Conservation (phyloP, 1,284 basidiomycete genomes). For the Takashimella koratensis region DNA sequence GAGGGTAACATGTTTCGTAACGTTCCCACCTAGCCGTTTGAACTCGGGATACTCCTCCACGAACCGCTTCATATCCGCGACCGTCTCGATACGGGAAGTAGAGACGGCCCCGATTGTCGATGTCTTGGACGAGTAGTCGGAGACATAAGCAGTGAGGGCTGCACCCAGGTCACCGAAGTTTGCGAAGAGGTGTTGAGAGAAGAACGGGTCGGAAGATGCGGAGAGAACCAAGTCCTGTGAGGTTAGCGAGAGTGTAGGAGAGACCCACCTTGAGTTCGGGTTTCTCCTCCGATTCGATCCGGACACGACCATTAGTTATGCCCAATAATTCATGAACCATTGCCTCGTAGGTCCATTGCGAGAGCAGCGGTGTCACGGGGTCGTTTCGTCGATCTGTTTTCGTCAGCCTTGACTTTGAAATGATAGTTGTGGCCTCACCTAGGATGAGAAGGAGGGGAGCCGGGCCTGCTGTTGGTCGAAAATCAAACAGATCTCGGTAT, state of each 20-base stretch:
- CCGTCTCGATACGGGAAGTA: constrained; percentile 84
- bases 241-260: not conserved
- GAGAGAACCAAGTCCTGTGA: constrained; percentile 88
- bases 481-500: constrained; percentile 54
- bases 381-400: constrained; percentile 81
- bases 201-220: constrained; percentile 89
- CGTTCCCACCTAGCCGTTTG: constrained; percentile 91
- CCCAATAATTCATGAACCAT: constrained; percentile 98
- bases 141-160: constrained; percentile 87
- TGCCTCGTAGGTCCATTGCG: constrained; percentile 99
- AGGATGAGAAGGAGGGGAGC: constrained; percentile 56
- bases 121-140: constrained; percentile 85
- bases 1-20: constrained; percentile 95
- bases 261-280: constrained; percentile 74
- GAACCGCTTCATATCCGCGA: constrained; percentile 95
- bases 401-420: not conserved
- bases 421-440: constrained; percentile 31
- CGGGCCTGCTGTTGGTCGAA: constrained; percentile 53
- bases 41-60: constrained; percentile 99
- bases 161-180: constrained; percentile 98
- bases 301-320: constrained; percentile 90
- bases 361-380: constrained; percentile 93
- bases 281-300: constrained; percentile 77
- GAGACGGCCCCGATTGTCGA: constrained; percentile 53
- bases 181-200: constrained; percentile 82